Evolutionary conservation across 371 early-diverging fungal species (phyloP).

Genomic region (Smittium culicis): DNA sequence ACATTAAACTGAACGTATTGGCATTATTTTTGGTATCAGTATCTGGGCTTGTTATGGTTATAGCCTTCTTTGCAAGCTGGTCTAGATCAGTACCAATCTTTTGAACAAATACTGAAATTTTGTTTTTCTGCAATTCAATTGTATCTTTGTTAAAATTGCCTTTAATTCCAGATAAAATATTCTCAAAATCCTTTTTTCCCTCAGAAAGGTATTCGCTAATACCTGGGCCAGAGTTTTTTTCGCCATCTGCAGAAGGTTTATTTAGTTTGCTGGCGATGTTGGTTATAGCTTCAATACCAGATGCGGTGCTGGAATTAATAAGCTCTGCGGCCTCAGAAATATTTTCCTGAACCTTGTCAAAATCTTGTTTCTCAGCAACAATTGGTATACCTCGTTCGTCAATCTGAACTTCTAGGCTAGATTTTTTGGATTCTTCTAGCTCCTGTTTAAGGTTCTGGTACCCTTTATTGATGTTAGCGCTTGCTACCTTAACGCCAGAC

Average conservation of each 20-base stretch:
- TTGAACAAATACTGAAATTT: not conserved
- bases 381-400: constrained; percentile 11
- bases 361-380: not conserved
- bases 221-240: not conserved
- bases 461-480: constrained; percentile 3
- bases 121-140: not conserved
- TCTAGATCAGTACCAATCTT: constrained; percentile 14
- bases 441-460: not conserved
- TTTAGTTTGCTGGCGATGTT: not conserved
- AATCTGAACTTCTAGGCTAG: not conserved
- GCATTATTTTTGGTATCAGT: no score
- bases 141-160: not conserved
- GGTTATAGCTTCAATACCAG: constrained; percentile 7
- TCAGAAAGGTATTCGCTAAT: not conserved
- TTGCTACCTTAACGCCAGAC: not conserved
- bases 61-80: constrained; percentile 28
- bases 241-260: not conserved
- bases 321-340: not conserved
- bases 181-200: constrained; percentile 1
- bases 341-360: not conserved
- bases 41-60: not conserved
- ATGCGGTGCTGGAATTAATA: not conserved
- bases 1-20: not conserved
- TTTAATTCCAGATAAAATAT: not conserved
- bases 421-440: not conserved